Base-by-base conservation (phyloP, 441 rosid species). In the Geranium incanum region DNA sequence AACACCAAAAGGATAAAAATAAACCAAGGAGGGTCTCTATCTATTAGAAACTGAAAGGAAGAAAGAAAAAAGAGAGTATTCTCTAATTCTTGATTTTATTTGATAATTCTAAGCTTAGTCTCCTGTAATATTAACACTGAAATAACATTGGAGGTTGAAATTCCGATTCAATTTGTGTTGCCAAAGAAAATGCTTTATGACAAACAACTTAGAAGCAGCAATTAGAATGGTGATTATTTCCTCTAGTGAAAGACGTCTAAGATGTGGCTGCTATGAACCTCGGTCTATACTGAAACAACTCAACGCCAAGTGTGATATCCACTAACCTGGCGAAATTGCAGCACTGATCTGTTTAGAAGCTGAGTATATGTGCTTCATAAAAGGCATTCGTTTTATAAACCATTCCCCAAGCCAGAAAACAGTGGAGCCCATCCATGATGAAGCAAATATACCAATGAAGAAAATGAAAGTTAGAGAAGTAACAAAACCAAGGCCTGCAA, bases 321-420 rank as follows among this genome's bases (percentile, higher is more conserved):
- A 50, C 59, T 50, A 50, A 89, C 94, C 94, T 84, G 97, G 96
- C 52, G 98, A 91, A 77, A 94, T 80, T 9, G 97, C 98, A 71
- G 96, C 80, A 83, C 97, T 91, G 50, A 94, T 94, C 81, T 94
- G 98, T 80, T 94, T 94, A 72, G 96, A 91, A 71, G 97, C 97
- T 1, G 90, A 86, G 85, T 91, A 91, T 73, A 94, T 69, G 79
- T 94, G 98, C 81, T 79, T 89, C 68, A 91, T 88, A 74, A 94
- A 88, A 28, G 98, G 97, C 98, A 94, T 94, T 72, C 86, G 81
- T 83, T 86, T 89, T 72, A 94, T 94, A 81, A 94, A 84, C 98
- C 97, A 91, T 77, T 94, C 96, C 59, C 98, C 97, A 67, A 94
- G 52, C 80, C 90, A 88, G 83, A 91, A 83, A 73, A 94, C 85